Percentiles rank a stretch among this genome's conserved stretches.
Evolutionary conservation across 2,329 filamentous ascomycete species (phyloP).

Genomic region (Paecilomyces variotii): DNA sequence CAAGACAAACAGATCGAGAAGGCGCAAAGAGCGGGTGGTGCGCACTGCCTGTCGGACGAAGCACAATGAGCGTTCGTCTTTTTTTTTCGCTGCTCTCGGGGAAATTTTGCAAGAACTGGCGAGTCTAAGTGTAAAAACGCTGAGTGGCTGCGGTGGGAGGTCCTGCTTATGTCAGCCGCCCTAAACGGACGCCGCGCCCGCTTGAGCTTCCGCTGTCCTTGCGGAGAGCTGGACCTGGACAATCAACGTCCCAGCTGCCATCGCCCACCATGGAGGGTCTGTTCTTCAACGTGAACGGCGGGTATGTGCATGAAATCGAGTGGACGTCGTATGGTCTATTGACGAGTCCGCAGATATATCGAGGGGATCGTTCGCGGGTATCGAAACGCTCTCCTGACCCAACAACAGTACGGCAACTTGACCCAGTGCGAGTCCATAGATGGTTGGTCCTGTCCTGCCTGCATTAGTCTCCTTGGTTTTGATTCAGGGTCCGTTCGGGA

Average conservation of each 20-base stretch:
- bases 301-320: conserved; percentile 46
- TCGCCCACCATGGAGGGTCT: conserved; percentile 69
- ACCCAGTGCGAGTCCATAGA: conserved; percentile 97
- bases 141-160: conserved; percentile 19
- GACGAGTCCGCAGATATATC: conserved; percentile 61
- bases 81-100: conserved; percentile 16
- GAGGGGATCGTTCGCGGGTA: conserved; percentile 97
- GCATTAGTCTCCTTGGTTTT: not conserved
- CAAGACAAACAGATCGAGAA: conserved; percentile 10
- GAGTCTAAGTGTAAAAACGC: conserved; percentile 29
- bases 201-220: conserved; percentile 4
- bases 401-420: conserved; percentile 87
- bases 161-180: conserved; percentile 23
- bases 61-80: conserved; percentile 21
- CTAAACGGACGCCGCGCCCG: not conserved
- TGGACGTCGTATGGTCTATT: not conserved
- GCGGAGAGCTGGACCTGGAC: conserved; percentile 10
- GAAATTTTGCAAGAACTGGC: conserved; percentile 26
- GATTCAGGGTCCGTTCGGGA: conserved; percentile 1
- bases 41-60: conserved; percentile 18
- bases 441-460: conserved; percentile 49
- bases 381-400: conserved; percentile 83
- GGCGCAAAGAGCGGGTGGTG: conserved; percentile 8
- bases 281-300: conserved; percentile 89
- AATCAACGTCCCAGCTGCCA: not conserved